phyloP scores from a whole-genome alignment of 768 basidiomycete genomes.

The Naematelia encephala region DNA sequence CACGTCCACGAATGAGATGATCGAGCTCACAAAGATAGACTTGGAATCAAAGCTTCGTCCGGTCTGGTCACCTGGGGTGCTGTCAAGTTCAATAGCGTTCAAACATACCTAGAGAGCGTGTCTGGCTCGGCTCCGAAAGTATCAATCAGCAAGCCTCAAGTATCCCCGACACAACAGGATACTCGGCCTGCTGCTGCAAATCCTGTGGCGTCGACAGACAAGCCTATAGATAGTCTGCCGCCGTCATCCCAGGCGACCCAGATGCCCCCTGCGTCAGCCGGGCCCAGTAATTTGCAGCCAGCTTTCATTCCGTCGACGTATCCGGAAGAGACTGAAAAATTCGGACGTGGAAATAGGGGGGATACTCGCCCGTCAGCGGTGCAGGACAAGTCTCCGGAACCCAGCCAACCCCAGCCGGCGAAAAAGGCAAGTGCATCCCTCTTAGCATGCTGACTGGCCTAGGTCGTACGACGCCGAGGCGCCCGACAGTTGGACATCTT shows the following conservation, averaged over 20 bases:
- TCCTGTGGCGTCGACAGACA: not conserved
- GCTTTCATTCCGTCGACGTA: slow-evolving; percentile 38
- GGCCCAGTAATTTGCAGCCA: not conserved
- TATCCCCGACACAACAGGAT: not conserved
- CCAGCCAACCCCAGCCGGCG: slow-evolving; percentile 4
- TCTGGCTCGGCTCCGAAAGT: slow-evolving; percentile 1
- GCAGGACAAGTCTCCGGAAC: slow-evolving; percentile 10
- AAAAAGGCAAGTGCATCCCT: slow-evolving; percentile 19
- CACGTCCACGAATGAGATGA: not conserved
- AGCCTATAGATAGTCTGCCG: not conserved
- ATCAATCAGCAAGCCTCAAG: not conserved
- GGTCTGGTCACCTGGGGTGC: slow-evolving; percentile 33
- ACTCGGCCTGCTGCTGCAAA: not conserved
- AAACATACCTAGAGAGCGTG: slow-evolving; percentile 18
- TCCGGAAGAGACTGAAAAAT: slow-evolving; percentile 30
- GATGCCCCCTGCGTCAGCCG: not conserved
- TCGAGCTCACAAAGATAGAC: slow-evolving; percentile 8
- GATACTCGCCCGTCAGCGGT: no score
- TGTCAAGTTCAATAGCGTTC: slow-evolving; percentile 14
- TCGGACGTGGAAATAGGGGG: no score
- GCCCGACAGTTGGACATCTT: slow-evolving; percentile 1
- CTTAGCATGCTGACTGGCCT: slow-evolving; percentile 3
- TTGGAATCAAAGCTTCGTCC: slow-evolving; percentile 15
- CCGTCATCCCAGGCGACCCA: not conserved
- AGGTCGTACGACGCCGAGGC: not conserved